Conservation (phyloP, 345 rosid genomes). For the Euphorbia lathyris region DNA sequence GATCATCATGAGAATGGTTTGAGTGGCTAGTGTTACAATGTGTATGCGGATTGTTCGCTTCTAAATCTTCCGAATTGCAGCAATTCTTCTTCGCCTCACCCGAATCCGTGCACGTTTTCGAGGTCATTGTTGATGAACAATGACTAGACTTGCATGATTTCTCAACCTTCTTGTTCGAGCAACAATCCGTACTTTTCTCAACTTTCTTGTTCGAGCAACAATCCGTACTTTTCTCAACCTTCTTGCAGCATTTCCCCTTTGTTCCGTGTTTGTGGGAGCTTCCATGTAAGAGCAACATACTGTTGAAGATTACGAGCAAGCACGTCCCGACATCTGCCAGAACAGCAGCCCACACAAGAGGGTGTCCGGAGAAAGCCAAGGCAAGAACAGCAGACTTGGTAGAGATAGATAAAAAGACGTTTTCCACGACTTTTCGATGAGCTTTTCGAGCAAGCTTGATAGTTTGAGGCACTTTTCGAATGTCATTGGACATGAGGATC, state of each 20-base stretch:
- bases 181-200: conserved; percentile 12
- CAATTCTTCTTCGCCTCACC: neutral
- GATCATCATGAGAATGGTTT: conserved; percentile 4
- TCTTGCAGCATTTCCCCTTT: conserved; percentile 25
- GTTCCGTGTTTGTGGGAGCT: conserved; percentile 9
- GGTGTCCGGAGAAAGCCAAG: conserved; percentile 78
- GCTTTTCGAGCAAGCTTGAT: conserved; percentile 57
- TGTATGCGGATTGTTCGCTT: conserved; percentile 2
- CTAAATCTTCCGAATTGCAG: neutral
- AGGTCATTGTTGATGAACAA: conserved; percentile 20
- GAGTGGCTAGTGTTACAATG: conserved; percentile 5
- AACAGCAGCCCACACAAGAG: conserved; percentile 86
- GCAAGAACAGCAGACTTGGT: conserved; percentile 64
- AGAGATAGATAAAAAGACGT: conserved; percentile 55
- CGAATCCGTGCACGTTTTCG: neutral
- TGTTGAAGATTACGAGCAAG: conserved; percentile 70
- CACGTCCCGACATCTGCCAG: conserved; percentile 90
- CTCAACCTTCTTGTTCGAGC: conserved; percentile 10
- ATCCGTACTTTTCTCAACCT: conserved; percentile 8
- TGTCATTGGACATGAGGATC: conserved; percentile 81
- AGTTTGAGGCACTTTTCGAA: conserved; percentile 64
- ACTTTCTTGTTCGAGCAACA: conserved; percentile 15
- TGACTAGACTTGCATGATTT: conserved; percentile 4
- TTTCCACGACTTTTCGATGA: conserved; percentile 61
- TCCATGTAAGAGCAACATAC: conserved; percentile 59